Evolutionary conservation across 1,284 basidiomycete genomes (phyloP), one percentile per base, ranked within the genome.

Genomic region (Heliocybe sulcata): DNA sequence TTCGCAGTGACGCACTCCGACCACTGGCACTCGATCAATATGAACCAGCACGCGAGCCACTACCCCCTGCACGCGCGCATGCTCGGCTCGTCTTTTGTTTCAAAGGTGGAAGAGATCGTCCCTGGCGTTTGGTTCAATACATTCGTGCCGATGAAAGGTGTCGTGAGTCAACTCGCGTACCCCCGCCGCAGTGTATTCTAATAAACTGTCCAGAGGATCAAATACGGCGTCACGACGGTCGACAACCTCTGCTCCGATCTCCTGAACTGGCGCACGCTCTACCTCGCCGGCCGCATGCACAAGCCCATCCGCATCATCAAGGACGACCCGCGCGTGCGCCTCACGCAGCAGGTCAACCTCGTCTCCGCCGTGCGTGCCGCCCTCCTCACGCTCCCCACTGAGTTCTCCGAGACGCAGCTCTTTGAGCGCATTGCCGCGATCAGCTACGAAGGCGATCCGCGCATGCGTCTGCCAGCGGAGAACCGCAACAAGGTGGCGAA

Each of bases 71-170:
- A 91, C 62, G 85, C 92, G 29, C 80, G 94, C n/a, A 61, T 84
- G 50, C 69, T 96, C 1, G 96, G 96, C 0, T 85, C 83, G 19
- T 77, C 79, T 35, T 88, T 90, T 62, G 85, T 98, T 12, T 80
- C 85, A 12, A 79, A 77, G 56, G 74, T 96, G 50, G 90, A 98
- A 70, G 83, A 86, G 22, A 63, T 90, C 10, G 86, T 85, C 1
- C 96, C 96, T 0, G 93, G 92, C 3, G 80, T 98, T 35, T 99
- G 96, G 96, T 98, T 95, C 69, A 95, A 96, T 62, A 83, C 94
- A 0, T 91, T 87, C 70, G 85, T 94, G 38, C 81, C 84, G n/a
- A 83, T 94, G 68, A 79, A 83, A 51, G 92, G 87, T 51, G 82
- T 89, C 62, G 92, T 95, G 69, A 69, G 92, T 86, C 10, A 16